phyloP scores from a whole-genome alignment of 106 monocot species.

The Allium fistulosum region DNA sequence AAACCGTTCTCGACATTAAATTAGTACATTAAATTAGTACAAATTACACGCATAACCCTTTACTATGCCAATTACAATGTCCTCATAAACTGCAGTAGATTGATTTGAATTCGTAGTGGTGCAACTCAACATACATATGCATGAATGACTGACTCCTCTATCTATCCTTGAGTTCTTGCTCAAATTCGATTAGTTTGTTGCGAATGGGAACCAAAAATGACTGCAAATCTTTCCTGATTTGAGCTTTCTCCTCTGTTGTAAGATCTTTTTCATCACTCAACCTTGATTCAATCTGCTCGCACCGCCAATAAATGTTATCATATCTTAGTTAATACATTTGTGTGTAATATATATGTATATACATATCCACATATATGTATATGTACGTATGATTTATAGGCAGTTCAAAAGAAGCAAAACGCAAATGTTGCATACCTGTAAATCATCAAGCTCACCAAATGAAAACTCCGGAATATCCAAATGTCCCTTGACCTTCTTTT shows the following conservation, averaged over 20 bases:
- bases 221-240: constrained; percentile 55
- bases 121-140: too few species aligned
- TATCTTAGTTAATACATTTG: too few species aligned
- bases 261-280: constrained; percentile 53
- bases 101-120: too few species aligned
- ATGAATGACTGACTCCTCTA: constrained; percentile 15
- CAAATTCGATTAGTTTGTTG: constrained; percentile 51
- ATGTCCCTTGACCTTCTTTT: constrained; percentile 68
- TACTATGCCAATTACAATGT: too few species aligned
- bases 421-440: constrained; percentile 35
- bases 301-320: background rate
- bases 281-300: constrained; percentile 51
- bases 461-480: constrained; percentile 86
- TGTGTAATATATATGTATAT: too few species aligned
- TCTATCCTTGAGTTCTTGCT: constrained; percentile 71
- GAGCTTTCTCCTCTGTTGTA: constrained; percentile 33
- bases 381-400: too few species aligned
- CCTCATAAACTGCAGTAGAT: too few species aligned
- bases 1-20: too few species aligned
- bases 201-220: constrained; percentile 54
- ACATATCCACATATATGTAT: too few species aligned
- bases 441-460: constrained; percentile 88
- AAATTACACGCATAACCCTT: too few species aligned
- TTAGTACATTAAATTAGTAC: too few species aligned
- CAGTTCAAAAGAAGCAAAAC: too few species aligned